Base-by-base conservation (phyloP, 148 eudicot species). In the Rhododendron molle region DNA sequence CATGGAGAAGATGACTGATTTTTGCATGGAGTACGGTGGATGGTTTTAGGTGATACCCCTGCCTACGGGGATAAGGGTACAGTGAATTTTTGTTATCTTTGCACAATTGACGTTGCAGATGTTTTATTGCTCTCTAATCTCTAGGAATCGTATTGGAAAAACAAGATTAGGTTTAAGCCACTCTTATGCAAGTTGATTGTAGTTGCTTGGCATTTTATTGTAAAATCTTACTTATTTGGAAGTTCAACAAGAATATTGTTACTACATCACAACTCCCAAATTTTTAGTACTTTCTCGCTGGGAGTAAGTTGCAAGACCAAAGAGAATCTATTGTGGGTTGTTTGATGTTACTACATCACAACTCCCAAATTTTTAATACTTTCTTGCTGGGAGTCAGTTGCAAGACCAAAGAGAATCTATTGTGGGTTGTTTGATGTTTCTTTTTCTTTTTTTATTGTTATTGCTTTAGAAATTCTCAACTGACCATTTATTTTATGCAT, bases 41-140 rank as follows among this genome's bases (percentile, higher is more conserved):
- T 81, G 71, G 44, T 34, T 32, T 80, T 52, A 80, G 83, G 83
- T 81, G 7, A 81, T 23, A 12, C n/a, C n/a, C n/a, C n/a, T 18
- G 0, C 83, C 30, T 23, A 2, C 13, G 16, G 46, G 82, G 69
- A 23, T n/a, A 62, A 3, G 60, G 60, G 20, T 34, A 78, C 34
- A 1, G 7, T 10, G 65, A 49, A 49, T 65, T 49, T 28, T 28
- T 50, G 23, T 52, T 21, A 80, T 30, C 65, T 46, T 44, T 46
- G 56, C 34, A 78, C 6, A 78, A 21, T 52, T 50, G 7, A 15
- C 23, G 15, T 20, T 62, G 28, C 23, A 62, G 28, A 26, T 34
- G 5, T 50, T 26, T 49, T 16, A 47, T 18, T 16, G 23, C 82
- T 50, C 23, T 50, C 43, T 81, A 54, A 10, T 11, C 69, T 34